phyloP scores from a whole-genome alignment of 2,329 filamentous ascomycete genomes.

The Hortaea sp. region DNA sequence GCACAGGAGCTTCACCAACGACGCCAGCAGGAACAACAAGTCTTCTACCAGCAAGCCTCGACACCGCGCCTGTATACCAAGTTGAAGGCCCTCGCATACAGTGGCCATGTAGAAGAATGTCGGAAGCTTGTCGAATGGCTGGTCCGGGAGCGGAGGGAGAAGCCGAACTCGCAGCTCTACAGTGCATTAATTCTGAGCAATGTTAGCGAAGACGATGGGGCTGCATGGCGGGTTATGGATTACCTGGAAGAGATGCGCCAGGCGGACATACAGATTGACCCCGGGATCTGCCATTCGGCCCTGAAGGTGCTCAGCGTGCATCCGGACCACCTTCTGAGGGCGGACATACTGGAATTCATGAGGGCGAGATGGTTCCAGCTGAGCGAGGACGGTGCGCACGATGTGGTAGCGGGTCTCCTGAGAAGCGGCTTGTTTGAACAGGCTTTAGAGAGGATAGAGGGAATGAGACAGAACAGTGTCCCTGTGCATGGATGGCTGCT shows the following conservation, averaged over 20 bases:
- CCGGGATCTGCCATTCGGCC: conserved; percentile 59
- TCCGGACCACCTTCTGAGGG: conserved; percentile 70
- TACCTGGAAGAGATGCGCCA: conserved; percentile 65
- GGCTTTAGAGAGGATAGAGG: conserved; percentile 59
- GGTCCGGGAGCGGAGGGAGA: conserved; percentile 44
- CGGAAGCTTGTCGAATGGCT: conserved; percentile 47
- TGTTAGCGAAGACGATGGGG: conserved; percentile 52
- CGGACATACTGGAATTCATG: conserved; percentile 63
- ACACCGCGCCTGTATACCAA: conserved; percentile 37
- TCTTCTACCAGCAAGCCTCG: conserved; percentile 3
- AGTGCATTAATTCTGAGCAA: conserved; percentile 67
- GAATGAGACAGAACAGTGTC: conserved; percentile 49
- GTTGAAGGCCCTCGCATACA: conserved; percentile 32
- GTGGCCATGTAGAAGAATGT: conserved; percentile 31
- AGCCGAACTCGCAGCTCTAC: conserved; percentile 54
- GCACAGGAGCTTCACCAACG: background rate
- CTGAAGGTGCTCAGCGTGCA: conserved; percentile 71
- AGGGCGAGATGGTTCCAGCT: conserved; percentile 60
- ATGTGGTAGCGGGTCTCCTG: conserved; percentile 62
- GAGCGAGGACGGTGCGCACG: conserved; percentile 52
- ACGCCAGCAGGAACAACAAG: background rate
- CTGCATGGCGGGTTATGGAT: conserved; percentile 49
- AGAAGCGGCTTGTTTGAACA: conserved; percentile 76
- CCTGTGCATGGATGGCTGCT: conserved; percentile 62
- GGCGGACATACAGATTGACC: conserved; percentile 52